These are phyloP conservation scores for Tubosaeta sp. DNA, from an alignment of 768 basidiomycete species.

Conservation along the genomic window DNA sequence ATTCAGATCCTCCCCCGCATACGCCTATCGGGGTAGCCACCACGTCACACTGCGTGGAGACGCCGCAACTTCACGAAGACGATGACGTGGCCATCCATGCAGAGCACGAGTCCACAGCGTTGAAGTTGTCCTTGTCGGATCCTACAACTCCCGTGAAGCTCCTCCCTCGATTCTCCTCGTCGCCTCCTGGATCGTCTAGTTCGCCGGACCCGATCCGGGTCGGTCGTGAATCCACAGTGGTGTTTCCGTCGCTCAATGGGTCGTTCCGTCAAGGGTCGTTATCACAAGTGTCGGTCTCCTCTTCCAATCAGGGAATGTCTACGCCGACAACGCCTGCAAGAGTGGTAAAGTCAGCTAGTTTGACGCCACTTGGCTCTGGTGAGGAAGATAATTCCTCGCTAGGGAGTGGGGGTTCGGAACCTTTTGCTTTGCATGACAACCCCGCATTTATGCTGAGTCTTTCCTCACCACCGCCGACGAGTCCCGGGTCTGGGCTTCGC, in stretches of 20 bases:
- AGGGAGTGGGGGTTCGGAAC: background rate
- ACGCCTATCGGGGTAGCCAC: conserved; percentile 18
- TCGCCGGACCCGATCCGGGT: conserved; percentile 1
- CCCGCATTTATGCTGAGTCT: conserved; percentile 6
- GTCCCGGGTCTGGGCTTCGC: conserved; percentile 10
- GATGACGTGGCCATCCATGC: conserved; percentile 10
- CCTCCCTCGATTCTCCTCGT: conserved; percentile 7
- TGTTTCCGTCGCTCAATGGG: conserved; percentile 24
- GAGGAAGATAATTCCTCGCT: background rate
- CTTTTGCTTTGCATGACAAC: background rate
- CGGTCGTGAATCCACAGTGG: conserved; percentile 13
- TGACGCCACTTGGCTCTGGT: background rate
- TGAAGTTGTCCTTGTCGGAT: conserved; percentile 9
- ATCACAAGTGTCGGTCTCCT: background rate
- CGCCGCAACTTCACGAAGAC: conserved; percentile 11
- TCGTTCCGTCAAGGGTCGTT: conserved; percentile 16
- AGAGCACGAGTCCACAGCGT: background rate
- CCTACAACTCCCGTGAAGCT: conserved; percentile 16
- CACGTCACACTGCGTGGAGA: conserved; percentile 3
- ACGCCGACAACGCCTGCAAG: conserved; percentile 11
- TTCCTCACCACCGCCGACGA: conserved; percentile 8
- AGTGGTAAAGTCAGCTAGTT: background rate
- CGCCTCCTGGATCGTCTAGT: background rate
- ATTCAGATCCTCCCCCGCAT: conserved; percentile 24
- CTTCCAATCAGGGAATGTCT: conserved; percentile 2